Conservation (phyloP, 2,329 filamentous ascomycete genomes). For the Verticillium alfalfae region DNA sequence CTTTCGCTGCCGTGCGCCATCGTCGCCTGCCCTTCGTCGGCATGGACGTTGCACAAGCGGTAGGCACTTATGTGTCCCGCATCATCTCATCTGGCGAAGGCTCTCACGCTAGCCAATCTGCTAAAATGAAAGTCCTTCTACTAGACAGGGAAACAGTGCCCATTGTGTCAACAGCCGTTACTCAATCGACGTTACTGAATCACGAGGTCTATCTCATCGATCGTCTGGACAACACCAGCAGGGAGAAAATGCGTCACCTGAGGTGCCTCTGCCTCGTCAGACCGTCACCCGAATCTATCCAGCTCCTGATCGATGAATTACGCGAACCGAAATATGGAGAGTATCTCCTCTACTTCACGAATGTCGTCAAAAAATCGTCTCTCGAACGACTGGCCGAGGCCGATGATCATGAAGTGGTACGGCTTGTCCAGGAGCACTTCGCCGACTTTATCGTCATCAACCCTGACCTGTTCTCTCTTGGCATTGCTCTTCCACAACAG, state of each 20-base stretch:
- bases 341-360: conserved; percentile 96
- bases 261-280: conserved; percentile 90
- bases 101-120: conserved; percentile 58
- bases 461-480: conserved; percentile 82
- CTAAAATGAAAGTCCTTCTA: conserved; percentile 98
- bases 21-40: conserved; percentile 21
- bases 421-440: conserved; percentile 90
- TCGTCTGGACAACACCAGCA: conserved; percentile 79
- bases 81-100: conserved; percentile 84
- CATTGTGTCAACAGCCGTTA: conserved; percentile 91
- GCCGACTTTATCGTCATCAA: conserved; percentile 95
- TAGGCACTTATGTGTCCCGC: conserved; percentile 92
- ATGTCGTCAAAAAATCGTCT: conserved; percentile 93
- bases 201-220: conserved; percentile 98
- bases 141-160: conserved; percentile 90
- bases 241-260: conserved; percentile 97
- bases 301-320: conserved; percentile 90
- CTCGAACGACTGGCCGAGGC: conserved; percentile 91
- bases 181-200: conserved; percentile 88
- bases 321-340: conserved; percentile 96
- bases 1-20: not conserved
- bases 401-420: conserved; percentile 95
- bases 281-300: conserved; percentile 87
- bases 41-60: conserved; percentile 93
- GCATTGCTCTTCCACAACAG: conserved; percentile 65